Conservation (phyloP, 495 filamentous ascomycete genomes). For the Penicillium fimorum region DNA sequence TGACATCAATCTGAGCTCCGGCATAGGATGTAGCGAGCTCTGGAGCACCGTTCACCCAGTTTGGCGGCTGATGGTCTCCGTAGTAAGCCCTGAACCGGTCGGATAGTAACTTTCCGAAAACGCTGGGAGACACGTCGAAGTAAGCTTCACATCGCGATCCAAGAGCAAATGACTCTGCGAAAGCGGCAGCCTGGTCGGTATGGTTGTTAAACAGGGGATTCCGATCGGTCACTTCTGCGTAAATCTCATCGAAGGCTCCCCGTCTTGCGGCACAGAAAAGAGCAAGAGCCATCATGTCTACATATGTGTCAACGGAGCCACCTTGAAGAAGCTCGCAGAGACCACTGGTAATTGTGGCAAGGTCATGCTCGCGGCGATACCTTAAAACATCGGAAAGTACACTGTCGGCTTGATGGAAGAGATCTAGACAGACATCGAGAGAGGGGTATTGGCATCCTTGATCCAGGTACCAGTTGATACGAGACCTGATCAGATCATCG, state of each 20-base stretch:
- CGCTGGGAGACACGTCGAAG: slow-evolving; percentile 54
- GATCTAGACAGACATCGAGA: slow-evolving; percentile 30
- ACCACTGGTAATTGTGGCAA: slow-evolving; percentile 39
- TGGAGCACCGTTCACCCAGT: slow-evolving; percentile 50
- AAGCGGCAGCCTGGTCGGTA: slow-evolving; percentile 58
- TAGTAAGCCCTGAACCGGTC: slow-evolving; percentile 53
- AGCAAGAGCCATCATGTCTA: slow-evolving; percentile 53
- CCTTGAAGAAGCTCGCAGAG: slow-evolving; percentile 38
- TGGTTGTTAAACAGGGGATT: slow-evolving; percentile 58
- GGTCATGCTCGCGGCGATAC: slow-evolving; percentile 39
- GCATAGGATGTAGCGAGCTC: slow-evolving; percentile 53
- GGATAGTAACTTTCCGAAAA: slow-evolving; percentile 55
- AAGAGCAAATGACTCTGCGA: slow-evolving; percentile 59
- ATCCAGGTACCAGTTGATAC: slow-evolving; percentile 52
- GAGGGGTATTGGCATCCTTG: slow-evolving; percentile 47
- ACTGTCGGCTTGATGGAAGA: slow-evolving; percentile 49
- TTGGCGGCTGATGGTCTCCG: slow-evolving; percentile 47
- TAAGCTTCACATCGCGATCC: slow-evolving; percentile 61
- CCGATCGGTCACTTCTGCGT: slow-evolving; percentile 57
- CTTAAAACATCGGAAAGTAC: slow-evolving; percentile 41
- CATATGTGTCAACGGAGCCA: slow-evolving; percentile 44
- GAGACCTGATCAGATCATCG: slow-evolving; percentile 42
- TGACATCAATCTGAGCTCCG: slow-evolving; percentile 55
- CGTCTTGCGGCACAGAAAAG: slow-evolving; percentile 57
- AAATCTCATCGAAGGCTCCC: slow-evolving; percentile 58